Base-by-base conservation (phyloP, 1,284 basidiomycete genomes). In the Cutaneotrichosporon mucoides region DNA sequence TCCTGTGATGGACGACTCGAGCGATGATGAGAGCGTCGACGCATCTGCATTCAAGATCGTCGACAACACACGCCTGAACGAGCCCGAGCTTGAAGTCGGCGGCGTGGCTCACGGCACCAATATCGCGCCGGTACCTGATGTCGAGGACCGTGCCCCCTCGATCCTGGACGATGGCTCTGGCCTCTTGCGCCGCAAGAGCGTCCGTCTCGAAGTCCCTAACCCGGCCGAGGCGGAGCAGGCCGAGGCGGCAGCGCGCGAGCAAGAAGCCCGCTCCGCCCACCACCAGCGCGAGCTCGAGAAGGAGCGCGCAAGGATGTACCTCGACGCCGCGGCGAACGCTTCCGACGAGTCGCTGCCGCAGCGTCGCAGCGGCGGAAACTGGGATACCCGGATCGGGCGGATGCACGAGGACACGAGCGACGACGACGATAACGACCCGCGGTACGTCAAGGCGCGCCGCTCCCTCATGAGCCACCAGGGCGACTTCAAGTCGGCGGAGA, bases 371-470 rank as follows among this genome's bases (percentile, higher is more conserved):
- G n/a, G 51, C 24, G 49, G 40, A 9, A 36, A 68, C 36, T 79
- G 76, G 76, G 63, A 59, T 34, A 72, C 72, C 13, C 64, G 76
- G 36, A 76, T 79, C 44, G 75, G 75, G 6, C 61, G 65, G 37
- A 63, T 73, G 62, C 62, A 68, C 45, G 77, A 76, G 4, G 75
- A 76, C 64, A 73, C 69, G 33, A 65, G 68, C 6, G 70, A 71
- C 35, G 75, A 76, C 36, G 76, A 77, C 45, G 69, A 69, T n/a
- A 66, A 69, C 40, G 58, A 36, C 68, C 73, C 60, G 65, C 61
- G 34, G 11, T 79, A 79, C 55, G 45, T 57, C 47, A 66, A 63
- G 36, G 76, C 76, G 4, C 56, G 62, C 16, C 48, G 44, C 41
- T 55, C 53, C 47, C 57, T 64, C 16, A 48, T 60, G 24, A 43